Evolutionary conservation across 345 rosid species (phyloP), one percentile per base, ranked within the genome.

Genomic region (Dipteronia dyeriana): DNA sequence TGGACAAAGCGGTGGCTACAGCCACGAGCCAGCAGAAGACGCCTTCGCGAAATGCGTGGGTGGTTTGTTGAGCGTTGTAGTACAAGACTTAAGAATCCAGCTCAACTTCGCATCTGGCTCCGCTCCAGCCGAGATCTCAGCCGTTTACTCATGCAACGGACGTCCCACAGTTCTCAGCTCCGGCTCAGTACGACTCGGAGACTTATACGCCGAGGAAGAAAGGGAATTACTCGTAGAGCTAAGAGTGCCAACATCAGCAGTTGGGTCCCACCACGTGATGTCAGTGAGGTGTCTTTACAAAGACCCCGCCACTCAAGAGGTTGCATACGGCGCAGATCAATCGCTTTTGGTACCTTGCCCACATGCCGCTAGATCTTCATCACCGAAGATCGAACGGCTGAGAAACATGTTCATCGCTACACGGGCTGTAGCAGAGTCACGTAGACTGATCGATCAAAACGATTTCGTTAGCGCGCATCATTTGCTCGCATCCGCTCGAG

Each of bases 161-260:
- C 82, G 85, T 54, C 88, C 97, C 7, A 49, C 83, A 2, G 85
- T 81, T 2, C 81, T 86, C 14, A 88, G 85, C 47, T 87, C 90
- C 19, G 90, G 90, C 17, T 89, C 92, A 7, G 75, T 91, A 14
- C 84, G 94, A 75, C 81, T 95, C 0, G 97, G 97, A 0, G 97
- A 95, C 78, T 77, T 95, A 6, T 89, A 90, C 77, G 94, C 89
- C 7, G 97, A 86, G 61, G 98, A 95, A 59, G 97, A 91, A 70
- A 86, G 90, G 79, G 97, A 95, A 61, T 76, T 91, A 20, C 83
- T 95, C 3, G 87, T 95, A 3, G 98, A 95, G 82, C 73, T 95
- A 68, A 84, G 84, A 66, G 86, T 86, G 73, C 91, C 91, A 0
- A 66, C 78, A 1, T 77, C 85, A 2, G 77, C 88, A 0, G 66